A percentile compares a stretch with the other conserved stretches of the same genome.
These are phyloP conservation scores for Russula brevipes DNA, from an alignment of 768 basidiomycete species.

Conservation along the genomic window DNA sequence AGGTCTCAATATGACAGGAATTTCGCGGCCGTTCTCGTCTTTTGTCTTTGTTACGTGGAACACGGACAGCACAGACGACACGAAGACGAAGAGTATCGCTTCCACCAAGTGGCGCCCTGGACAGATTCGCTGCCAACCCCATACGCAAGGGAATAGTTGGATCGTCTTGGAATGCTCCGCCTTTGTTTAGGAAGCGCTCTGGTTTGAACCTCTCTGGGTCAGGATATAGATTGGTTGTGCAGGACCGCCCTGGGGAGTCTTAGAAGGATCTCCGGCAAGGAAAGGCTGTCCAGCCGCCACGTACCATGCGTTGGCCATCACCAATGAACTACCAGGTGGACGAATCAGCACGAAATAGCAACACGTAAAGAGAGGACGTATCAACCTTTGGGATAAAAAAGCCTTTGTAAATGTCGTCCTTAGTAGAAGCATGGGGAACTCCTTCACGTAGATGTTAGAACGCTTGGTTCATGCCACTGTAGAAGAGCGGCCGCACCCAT, in stretches of 20 bases:
- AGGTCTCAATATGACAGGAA: not conserved
- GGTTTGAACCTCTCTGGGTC: constrained; percentile 12
- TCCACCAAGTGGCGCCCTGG: constrained; percentile 16
- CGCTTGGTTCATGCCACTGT: not conserved
- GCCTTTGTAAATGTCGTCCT: constrained; percentile 15
- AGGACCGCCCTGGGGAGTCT: constrained; percentile 8
- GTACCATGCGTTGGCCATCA: constrained; percentile 1
- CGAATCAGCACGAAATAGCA: not conserved
- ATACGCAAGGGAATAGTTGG: not conserved
- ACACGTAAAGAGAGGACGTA: too few species aligned
- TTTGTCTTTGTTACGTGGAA: constrained; percentile 2
- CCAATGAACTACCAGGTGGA: not conserved
- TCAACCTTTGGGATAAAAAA: constrained; percentile 17
- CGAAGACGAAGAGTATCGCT: constrained; percentile 9
- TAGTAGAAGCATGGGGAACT: constrained; percentile 4
- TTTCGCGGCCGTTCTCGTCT: constrained; percentile 3
- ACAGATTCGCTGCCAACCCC: constrained; percentile 14
- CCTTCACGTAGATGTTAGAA: not conserved
- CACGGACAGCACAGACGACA: constrained; percentile 1
- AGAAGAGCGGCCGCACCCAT: not conserved
- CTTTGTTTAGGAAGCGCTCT: not conserved
- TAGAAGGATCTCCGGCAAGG: not conserved
- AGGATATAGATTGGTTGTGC: constrained; percentile 9
- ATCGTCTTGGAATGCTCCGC: constrained; percentile 4
- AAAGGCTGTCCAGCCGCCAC: not conserved